Evolutionary conservation across 352 stramenopile genomes (phyloP), one percentile per base, ranked within the genome.

Genomic region (Halophytophthora polymorphica): DNA sequence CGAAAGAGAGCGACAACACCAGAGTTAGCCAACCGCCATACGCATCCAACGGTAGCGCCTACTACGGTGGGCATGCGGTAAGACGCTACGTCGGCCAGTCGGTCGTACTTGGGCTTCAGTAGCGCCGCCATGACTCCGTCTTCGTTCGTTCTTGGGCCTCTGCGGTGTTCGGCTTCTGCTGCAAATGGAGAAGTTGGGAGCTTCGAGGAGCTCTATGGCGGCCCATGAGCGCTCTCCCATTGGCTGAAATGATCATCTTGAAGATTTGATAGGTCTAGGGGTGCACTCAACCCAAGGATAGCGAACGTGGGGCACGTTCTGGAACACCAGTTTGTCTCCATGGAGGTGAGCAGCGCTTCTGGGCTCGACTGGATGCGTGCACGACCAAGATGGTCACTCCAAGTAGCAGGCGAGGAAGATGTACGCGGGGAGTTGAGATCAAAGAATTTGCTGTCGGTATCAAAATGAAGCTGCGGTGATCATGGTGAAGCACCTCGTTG

Each of bases 81-180:
- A 8, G 25, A 8, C 25, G 8, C 25, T 31, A 8, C 25, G 25
- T 31, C 25, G 4, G 8, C 8, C 25, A 31, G 25, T 31, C 25
- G 4, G n/a, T 12, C 19, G 6, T 56, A 71, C 62, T 50, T 64
- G 28, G 58, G 62, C 45, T 71, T 71, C 38, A 67, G 53, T 15
- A 41, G 25, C 45, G 48, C 28, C 53, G 60, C 60, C 60, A 65
- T 65, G 19, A 39, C 56, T 28, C 13, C 34, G 23, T 36, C 15
- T 2, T 17, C 31, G 22, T 11, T 45, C 8, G 40, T 17, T 33
- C 40, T 46, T 34, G 3, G 18, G 7, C 41, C 15, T 34, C 1
- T 5, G 41, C 11, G 25, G 19, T 25, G 29, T 11, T 45, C 39
- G 15, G n/a, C 38, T 17, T 17, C 25, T 4, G 25, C 25, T 31